Conservation (phyloP, 352 stramenopile genomes). For the Phytopythium cucurbitacearum region DNA sequence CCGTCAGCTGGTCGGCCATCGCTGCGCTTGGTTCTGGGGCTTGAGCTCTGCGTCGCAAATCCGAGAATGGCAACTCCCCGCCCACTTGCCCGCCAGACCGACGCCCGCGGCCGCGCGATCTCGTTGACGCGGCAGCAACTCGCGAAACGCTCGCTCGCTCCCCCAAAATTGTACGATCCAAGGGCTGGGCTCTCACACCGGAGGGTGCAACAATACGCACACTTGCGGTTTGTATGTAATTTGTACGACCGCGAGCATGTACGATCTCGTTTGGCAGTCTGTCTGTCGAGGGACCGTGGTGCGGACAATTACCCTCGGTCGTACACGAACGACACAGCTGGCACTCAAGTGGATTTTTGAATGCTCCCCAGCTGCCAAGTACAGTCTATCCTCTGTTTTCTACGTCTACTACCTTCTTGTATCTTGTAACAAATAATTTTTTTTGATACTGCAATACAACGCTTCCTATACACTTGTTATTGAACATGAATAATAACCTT, state of each 20-base stretch:
- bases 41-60: slow-evolving; percentile 51
- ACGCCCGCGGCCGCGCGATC: no score
- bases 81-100: neutral
- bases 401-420: no score
- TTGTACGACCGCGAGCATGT: slow-evolving; percentile 27
- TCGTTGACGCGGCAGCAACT: no score
- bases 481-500: no score
- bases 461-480: no score
- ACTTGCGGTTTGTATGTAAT: slow-evolving; percentile 29
- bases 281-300: slow-evolving; percentile 2
- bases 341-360: slow-evolving; percentile 4
- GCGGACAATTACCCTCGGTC: slow-evolving; percentile 5
- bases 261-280: slow-evolving; percentile 4
- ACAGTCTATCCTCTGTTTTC: no score
- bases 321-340: neutral
- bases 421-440: no score
- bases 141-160: no score
- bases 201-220: neutral
- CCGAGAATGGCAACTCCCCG: slow-evolving; percentile 36
- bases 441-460: no score
- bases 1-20: slow-evolving; percentile 89
- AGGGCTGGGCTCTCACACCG: neutral
- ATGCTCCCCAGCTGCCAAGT: neutral
- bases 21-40: slow-evolving; percentile 19
- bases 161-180: slow-evolving; percentile 6